A percentile compares a stretch with the other conserved stretches of the same genome.
These are phyloP conservation scores for Lasiosphaeria hispida DNA, from an alignment of 495 filamentous ascomycete species.

Conservation along the genomic window DNA sequence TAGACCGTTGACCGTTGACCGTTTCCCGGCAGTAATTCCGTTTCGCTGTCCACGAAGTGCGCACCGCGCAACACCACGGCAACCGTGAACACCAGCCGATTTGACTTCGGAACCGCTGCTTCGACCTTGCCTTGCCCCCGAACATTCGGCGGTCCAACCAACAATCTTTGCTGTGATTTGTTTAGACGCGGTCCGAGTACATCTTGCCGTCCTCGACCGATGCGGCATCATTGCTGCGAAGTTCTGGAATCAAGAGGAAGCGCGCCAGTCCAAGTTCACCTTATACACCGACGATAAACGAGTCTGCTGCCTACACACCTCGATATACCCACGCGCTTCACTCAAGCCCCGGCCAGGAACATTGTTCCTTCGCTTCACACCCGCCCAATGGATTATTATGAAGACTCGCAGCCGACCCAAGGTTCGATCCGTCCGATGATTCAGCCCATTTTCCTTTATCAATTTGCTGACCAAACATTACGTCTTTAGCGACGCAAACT, in stretches of 20 bases:
- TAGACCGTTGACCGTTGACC: conserved; percentile 13
- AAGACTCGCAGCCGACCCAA: conserved; percentile 28
- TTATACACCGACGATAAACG: no score
- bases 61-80: neutral
- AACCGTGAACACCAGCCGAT: conserved; percentile 3
- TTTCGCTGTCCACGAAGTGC: conserved; percentile 15
- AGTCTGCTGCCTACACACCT: no score
- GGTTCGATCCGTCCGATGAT: conserved; percentile 13
- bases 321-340: no score
- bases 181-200: no score
- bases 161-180: no score
- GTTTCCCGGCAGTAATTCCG: conserved; percentile 23
- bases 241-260: no score
- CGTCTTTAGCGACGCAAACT: conserved; percentile 66
- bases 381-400: conserved; percentile 27
- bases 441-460: neutral
- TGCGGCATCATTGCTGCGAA: no score
- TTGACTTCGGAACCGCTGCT: neutral
- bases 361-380: neutral
- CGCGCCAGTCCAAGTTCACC: no score
- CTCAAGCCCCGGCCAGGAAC: no score
- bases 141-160: no score
- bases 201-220: no score
- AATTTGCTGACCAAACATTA: conserved; percentile 17
- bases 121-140: no score